Conservation (phyloP, 2,329 filamentous ascomycete species). For the Phoma sp. region DNA sequence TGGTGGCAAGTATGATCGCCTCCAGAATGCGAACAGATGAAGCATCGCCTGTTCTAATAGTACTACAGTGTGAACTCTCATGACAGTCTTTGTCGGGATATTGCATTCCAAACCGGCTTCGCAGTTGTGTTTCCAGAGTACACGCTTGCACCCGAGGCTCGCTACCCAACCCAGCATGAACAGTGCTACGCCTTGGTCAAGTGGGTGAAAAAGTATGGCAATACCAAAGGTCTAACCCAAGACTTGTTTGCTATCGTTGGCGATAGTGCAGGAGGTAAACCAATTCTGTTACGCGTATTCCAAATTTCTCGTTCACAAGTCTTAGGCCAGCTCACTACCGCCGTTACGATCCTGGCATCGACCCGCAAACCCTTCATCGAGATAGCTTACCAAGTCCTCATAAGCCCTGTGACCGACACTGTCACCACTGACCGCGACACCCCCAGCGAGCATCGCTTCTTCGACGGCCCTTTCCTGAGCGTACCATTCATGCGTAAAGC, state of each 20-base stretch:
- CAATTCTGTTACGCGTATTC: too few species aligned
- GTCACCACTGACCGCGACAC: background rate
- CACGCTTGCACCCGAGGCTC: slow-evolving; percentile 1
- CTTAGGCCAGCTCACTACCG: background rate
- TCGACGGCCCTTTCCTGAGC: background rate
- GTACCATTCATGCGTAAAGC: background rate
- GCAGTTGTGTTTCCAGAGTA: background rate
- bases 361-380: background rate
- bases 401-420: background rate
- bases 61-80: background rate
- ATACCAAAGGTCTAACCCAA: background rate
- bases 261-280: background rate
- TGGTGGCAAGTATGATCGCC: background rate
- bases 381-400: background rate
- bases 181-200: slow-evolving; percentile 1
- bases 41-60: background rate
- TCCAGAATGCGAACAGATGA: background rate
- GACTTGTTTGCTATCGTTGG: background rate
- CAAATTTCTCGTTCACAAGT: too few species aligned
- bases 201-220: background rate
- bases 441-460: background rate
- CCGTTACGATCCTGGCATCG: background rate
- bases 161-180: slow-evolving; percentile 1
- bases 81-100: background rate
- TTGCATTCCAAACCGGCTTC: background rate